phyloP scores from a whole-genome alignment of 768 basidiomycete species.

The Collybiopsis confluens region DNA sequence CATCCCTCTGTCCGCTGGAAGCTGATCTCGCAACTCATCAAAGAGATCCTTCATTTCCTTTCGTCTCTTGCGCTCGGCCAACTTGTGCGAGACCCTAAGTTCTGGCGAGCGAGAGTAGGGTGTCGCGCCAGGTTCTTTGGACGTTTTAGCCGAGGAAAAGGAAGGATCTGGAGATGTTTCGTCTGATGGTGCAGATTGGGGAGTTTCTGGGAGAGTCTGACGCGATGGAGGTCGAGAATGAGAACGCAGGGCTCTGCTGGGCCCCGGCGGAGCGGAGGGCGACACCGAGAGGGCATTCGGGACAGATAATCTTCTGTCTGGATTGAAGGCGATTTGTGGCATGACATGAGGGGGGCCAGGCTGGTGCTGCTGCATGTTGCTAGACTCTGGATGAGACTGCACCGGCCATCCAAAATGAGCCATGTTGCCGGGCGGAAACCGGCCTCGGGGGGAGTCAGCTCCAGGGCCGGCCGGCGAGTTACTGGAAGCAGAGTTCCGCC shows the following conservation, averaged over 20 bases:
- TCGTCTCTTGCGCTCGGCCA: conserved; percentile 93
- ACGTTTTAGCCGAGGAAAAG: conserved; percentile 32
- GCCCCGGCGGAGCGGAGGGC: conserved; percentile 37
- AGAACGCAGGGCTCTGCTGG: conserved; percentile 55
- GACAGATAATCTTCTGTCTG: conserved; percentile 76
- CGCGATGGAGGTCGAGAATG: conserved; percentile 72
- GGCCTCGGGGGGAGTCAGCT: conserved; percentile 60
- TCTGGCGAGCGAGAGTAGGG: conserved; percentile 97
- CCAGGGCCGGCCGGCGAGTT: conserved; percentile 51
- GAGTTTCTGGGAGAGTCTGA: conserved; percentile 37
- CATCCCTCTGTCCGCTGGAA: conserved; percentile 90
- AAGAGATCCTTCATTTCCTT: conserved; percentile 99
- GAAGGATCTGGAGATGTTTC: conserved; percentile 35
- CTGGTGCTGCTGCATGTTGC: conserved; percentile 43
- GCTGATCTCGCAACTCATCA: conserved; percentile 89
- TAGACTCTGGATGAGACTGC: conserved; percentile 25
- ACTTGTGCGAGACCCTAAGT: conserved; percentile 90
- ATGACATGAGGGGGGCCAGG: conserved; percentile 54
- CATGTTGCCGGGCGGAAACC: conserved; percentile 52
- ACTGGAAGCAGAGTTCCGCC: conserved; percentile 71
- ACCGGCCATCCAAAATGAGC: conserved; percentile 68
- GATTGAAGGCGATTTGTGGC: conserved; percentile 52
- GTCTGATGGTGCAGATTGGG: conserved; percentile 40
- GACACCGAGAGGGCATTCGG: conserved; percentile 53
- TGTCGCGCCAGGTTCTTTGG: conserved; percentile 53